phyloP scores from a whole-genome alignment of 371 early-diverging fungal genomes.

The Mortierella sp. region DNA sequence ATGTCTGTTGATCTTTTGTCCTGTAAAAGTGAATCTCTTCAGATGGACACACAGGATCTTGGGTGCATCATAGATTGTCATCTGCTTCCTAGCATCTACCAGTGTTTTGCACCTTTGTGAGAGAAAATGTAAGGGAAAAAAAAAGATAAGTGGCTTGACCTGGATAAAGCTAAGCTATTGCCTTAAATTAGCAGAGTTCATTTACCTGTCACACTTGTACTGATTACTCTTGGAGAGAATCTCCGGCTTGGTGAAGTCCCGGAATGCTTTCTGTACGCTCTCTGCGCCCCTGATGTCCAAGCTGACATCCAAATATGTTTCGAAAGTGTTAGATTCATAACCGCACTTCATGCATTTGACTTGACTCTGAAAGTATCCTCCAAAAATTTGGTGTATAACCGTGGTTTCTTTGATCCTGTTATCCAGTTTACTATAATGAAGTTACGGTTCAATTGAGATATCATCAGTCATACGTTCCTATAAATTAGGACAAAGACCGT shows the following conservation, averaged over 20 bases:
- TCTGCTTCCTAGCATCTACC: slow-evolving; percentile 82
- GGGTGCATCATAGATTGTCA: slow-evolving; percentile 81
- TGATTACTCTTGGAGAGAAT: slow-evolving; percentile 67
- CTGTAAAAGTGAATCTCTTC: slow-evolving; percentile 78
- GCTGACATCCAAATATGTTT: slow-evolving; percentile 83
- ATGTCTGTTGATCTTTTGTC: slow-evolving; percentile 74
- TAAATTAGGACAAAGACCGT: neutral
- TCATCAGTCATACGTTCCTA: neutral
- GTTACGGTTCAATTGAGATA: neutral
- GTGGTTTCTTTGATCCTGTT: slow-evolving; percentile 81
- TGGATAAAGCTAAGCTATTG: too few species aligned
- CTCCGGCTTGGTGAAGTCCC: slow-evolving; percentile 76
- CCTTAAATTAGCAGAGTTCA: neutral
- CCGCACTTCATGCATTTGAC: slow-evolving; percentile 82
- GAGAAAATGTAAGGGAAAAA: neutral
- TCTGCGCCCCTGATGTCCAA: slow-evolving; percentile 78
- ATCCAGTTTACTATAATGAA: slow-evolving; percentile 65
- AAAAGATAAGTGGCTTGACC: neutral
- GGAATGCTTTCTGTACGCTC: slow-evolving; percentile 74
- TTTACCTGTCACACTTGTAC: slow-evolving; percentile 74
- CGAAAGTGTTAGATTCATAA: slow-evolving; percentile 80
- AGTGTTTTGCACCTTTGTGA: slow-evolving; percentile 68
- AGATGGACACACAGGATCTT: slow-evolving; percentile 79
- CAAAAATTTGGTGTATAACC: slow-evolving; percentile 83
- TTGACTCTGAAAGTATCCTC: slow-evolving; percentile 84